Base-by-base conservation (phyloP, 2,329 filamentous ascomycete genomes). In the Aspergillus fijiensis region DNA sequence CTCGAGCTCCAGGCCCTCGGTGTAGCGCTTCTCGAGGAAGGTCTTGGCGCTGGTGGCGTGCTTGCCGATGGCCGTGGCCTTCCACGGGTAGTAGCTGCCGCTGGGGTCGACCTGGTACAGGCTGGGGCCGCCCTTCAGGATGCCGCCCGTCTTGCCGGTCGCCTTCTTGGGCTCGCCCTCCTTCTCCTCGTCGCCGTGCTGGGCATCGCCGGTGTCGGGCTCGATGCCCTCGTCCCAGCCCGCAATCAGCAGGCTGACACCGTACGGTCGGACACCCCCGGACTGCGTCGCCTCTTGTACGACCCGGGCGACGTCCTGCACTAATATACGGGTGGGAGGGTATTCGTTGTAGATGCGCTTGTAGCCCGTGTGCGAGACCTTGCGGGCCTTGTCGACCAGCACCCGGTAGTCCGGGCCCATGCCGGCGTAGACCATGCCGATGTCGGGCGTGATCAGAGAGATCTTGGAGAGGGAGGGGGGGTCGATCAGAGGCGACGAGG, bases 291-390 rank as follows among this genome's bases (percentile, higher is more conserved):
- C 95, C 81, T 99, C 95, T 81, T 99, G 95, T 89, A 99, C 97
- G 68, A 98, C 94, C 66, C 92, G 87, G 61, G 95, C 95, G 60
- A 99, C 93, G 73, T 99, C 95, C 80, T 99, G 95, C 59, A 99
- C 95, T 81, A 99, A 86, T 89, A 99, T 99, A 77, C 95, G 89
- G 59, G 95, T 99, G 5, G 95, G 95, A n/a, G 95, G 95, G 82
- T 99, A 99, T 82, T 99, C 95, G 81, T 99, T 99, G 85, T 99
- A 99, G 82, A 99, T 93, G 79, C 95, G 92, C 87, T 99, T 99
- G 88, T 99, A 99, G 78, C 89, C 90, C 51, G 95, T 96, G 82
- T 99, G 95, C 59, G 93, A 96, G 68, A 97, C 95, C 81, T 98
- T 99, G 75, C 95, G 92, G 70, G 95, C 95, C 79, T 93, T 94